Percentiles rank a stretch among this genome's conserved stretches.
Evolutionary conservation across 768 basidiomycete species (phyloP).

Genomic region (Xerocomellus amylosporus): DNA sequence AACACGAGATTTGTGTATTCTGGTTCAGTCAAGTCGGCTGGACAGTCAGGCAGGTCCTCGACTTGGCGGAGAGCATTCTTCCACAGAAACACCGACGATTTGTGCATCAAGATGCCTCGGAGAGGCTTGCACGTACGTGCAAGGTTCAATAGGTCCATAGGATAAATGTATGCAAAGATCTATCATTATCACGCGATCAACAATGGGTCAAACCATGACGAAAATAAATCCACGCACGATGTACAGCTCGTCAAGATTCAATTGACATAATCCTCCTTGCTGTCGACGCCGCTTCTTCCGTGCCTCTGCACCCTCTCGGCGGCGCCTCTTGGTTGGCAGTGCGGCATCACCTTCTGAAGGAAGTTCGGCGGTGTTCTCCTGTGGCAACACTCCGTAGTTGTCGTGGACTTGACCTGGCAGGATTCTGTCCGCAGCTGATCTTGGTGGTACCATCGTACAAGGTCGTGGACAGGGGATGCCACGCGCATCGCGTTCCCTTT

Average conservation of each 20-base stretch:
- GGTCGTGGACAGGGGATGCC: slow-evolving; percentile 33
- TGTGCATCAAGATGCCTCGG: slow-evolving; percentile 37
- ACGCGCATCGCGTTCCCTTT: slow-evolving; percentile 11
- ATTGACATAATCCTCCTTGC: slow-evolving; percentile 5
- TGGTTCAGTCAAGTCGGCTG: slow-evolving; percentile 43
- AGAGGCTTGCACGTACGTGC: slow-evolving; percentile 42
- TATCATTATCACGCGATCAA: slow-evolving; percentile 11
- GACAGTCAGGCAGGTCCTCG: slow-evolving; percentile 42
- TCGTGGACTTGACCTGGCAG: neutral
- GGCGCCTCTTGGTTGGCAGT: slow-evolving; percentile 2
- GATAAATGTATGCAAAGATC: slow-evolving; percentile 42
- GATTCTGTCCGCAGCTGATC: neutral
- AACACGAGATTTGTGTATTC: slow-evolving; percentile 45
- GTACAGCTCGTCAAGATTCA: slow-evolving; percentile 23
- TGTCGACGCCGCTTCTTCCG: slow-evolving; percentile 11
- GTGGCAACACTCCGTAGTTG: no score
- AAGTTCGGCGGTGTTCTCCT: neutral
- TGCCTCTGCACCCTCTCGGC: neutral
- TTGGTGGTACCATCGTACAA: slow-evolving; percentile 4
- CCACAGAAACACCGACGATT: slow-evolving; percentile 30
- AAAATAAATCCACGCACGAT: slow-evolving; percentile 11
- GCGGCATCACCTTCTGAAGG: neutral
- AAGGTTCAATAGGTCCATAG: slow-evolving; percentile 33
- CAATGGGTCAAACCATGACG: neutral
- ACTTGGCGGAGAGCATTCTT: slow-evolving; percentile 30